These are phyloP conservation scores for Hericium alpestre DNA, from an alignment of 768 basidiomycete species.

Conservation along the genomic window DNA sequence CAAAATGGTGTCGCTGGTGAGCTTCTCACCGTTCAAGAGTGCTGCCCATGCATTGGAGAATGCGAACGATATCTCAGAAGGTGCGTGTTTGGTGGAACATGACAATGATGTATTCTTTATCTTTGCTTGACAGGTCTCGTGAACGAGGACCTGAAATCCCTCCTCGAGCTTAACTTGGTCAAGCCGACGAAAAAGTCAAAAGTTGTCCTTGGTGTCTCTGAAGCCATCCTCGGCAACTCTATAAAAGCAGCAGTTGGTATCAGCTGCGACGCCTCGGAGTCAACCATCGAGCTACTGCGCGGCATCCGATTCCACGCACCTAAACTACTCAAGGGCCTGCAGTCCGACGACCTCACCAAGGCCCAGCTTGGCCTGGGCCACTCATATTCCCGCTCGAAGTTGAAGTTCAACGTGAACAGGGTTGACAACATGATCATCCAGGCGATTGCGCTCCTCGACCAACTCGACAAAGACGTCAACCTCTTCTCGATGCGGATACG, in stretches of 20 bases:
- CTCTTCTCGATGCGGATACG: slow-evolving; percentile 96
- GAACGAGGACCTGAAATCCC: slow-evolving; percentile 71
- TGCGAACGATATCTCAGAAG: slow-evolving; percentile 92
- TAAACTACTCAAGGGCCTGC: slow-evolving; percentile 82
- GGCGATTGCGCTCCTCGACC: slow-evolving; percentile 94
- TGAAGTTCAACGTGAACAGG: slow-evolving; percentile 95
- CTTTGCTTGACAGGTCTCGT: slow-evolving; percentile 50
- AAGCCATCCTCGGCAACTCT: slow-evolving; percentile 59
- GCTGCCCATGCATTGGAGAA: slow-evolving; percentile 93
- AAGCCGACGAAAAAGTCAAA: slow-evolving; percentile 61
- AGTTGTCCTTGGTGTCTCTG: slow-evolving; percentile 71
- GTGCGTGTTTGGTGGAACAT: slow-evolving; percentile 31
- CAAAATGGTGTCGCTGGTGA: slow-evolving; percentile 84
- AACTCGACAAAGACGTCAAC: slow-evolving; percentile 99
- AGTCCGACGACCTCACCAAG: slow-evolving; percentile 78
- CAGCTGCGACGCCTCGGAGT: slow-evolving; percentile 73
- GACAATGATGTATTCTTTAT: slow-evolving; percentile 1
- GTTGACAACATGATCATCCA: slow-evolving; percentile 99
- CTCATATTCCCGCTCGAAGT: slow-evolving; percentile 93
- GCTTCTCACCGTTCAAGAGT: slow-evolving; percentile 89
- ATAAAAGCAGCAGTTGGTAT: slow-evolving; percentile 68
- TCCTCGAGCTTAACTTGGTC: slow-evolving; percentile 81
- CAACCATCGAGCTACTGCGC: slow-evolving; percentile 76
- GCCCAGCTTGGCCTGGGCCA: slow-evolving; percentile 96
- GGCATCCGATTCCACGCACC: slow-evolving; percentile 87